Conservation (phyloP, 768 basidiomycete genomes). For the Strobilomyces echinocephalus region DNA sequence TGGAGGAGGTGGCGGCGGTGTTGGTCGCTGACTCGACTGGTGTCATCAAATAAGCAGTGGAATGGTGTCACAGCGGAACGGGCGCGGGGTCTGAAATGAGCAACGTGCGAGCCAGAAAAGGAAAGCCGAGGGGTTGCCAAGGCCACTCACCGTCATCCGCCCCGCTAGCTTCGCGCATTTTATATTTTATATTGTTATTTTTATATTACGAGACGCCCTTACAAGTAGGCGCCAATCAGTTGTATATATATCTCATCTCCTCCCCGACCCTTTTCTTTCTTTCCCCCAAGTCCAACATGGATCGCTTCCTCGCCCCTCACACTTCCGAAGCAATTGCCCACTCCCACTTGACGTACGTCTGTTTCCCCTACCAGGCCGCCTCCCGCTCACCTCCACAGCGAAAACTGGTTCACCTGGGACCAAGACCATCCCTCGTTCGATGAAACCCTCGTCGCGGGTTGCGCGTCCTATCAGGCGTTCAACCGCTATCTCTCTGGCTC, state of each 20-base stretch:
- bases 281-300: constrained; percentile 38
- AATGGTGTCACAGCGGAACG: neutral
- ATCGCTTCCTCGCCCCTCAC: constrained; percentile 68
- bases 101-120: constrained; percentile 28
- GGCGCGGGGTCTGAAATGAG: neutral
- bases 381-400: constrained; percentile 38
- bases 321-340: constrained; percentile 73
- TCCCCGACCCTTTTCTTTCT: neutral
- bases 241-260: constrained; percentile 1
- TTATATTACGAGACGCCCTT: constrained; percentile 7
- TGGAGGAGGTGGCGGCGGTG: no score
- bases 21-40: no score
- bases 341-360: constrained; percentile 57
- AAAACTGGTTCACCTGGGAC: constrained; percentile 68
- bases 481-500: constrained; percentile 66
- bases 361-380: neutral
- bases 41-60: neutral
- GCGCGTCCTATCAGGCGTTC: constrained; percentile 78
- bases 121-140: constrained; percentile 4
- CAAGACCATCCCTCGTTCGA: constrained; percentile 63
- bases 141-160: neutral
- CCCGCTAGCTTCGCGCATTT: neutral
- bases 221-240: constrained; percentile 9
- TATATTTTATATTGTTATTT: neutral
- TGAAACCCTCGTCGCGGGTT: constrained; percentile 70